Conservation (phyloP, 116 monocot genomes). For the Dioscorea cayenensis region DNA sequence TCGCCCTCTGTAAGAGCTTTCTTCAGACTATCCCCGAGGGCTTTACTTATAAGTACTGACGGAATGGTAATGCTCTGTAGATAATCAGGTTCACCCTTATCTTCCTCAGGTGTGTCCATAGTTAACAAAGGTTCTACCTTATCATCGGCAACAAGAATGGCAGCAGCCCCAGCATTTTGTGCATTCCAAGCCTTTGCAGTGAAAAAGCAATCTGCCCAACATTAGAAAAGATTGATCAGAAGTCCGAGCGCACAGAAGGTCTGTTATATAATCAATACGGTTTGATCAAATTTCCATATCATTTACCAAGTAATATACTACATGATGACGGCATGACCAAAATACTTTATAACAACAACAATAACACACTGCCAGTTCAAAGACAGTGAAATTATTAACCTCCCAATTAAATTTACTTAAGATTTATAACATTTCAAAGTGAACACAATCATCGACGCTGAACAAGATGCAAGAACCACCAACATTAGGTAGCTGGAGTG, state of each 20-base stretch:
- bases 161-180: conserved; percentile 90
- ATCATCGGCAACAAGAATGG: conserved; percentile 91
- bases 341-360: too few relatives aligned
- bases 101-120: conserved; percentile 95
- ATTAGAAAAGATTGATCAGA: not conserved
- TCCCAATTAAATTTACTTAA: too few relatives aligned
- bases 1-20: conserved; percentile 59
- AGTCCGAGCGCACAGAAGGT: not conserved
- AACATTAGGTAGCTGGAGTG: too few relatives aligned
- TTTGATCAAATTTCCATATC: not conserved
- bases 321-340: too few relatives aligned
- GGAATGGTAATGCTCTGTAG: conserved; percentile 73
- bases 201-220: conserved; percentile 69
- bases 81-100: conserved; percentile 40
- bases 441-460: too few relatives aligned
- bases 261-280: not conserved
- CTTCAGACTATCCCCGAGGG: conserved; percentile 62
- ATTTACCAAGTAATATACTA: too few relatives aligned
- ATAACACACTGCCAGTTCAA: too few relatives aligned
- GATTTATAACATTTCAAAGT: too few relatives aligned
- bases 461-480: too few relatives aligned
- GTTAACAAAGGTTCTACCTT: conserved; percentile 86
- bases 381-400: too few relatives aligned
- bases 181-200: conserved; percentile 91
- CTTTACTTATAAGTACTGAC: conserved; percentile 65